A percentile compares a stretch with the other conserved stretches of the same genome.
Conservation (phyloP, 1,284 basidiomycete genomes). For the Coniophora puteana region DNA sequence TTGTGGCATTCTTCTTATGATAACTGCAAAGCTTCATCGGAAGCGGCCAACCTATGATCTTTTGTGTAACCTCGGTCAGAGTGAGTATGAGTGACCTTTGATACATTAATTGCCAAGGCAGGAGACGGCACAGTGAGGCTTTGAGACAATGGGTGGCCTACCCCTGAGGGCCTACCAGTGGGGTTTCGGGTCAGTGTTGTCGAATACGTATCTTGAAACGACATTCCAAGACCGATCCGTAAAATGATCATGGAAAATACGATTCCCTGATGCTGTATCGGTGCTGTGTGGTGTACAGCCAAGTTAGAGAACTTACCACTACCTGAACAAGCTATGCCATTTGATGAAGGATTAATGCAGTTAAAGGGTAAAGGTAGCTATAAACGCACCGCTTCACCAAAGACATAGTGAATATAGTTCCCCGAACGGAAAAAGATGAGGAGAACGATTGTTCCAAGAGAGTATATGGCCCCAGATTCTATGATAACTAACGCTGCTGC, state of each 20-base stretch:
- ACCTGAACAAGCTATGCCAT: neutral
- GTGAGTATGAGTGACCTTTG: too few relatives aligned
- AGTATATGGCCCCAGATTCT: constrained; percentile 40
- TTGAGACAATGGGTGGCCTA: too few relatives aligned
- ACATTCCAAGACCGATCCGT: constrained; percentile 30
- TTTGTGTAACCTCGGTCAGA: too few relatives aligned
- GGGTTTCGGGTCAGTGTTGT: too few relatives aligned
- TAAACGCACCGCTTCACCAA: constrained; percentile 32
- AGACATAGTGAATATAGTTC: constrained; percentile 35
- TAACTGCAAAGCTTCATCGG: too few relatives aligned
- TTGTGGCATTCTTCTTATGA: too few relatives aligned
- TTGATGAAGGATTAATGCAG: neutral
- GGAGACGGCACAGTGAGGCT: too few relatives aligned
- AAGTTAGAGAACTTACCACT: neutral
- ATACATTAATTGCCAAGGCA: too few relatives aligned
- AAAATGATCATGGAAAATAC: constrained; percentile 34
- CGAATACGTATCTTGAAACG: constrained; percentile 3
- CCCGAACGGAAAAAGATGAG: constrained; percentile 30
- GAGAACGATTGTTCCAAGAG: constrained; percentile 28
- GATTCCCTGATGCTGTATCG: constrained; percentile 19
- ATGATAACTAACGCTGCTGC: constrained; percentile 33
- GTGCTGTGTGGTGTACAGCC: neutral
- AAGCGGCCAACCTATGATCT: too few relatives aligned
- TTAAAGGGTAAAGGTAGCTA: neutral
- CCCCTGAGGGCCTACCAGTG: too few relatives aligned